Base-by-base conservation (phyloP, 2,329 filamentous ascomycete species). In the Fusarium sp. region DNA sequence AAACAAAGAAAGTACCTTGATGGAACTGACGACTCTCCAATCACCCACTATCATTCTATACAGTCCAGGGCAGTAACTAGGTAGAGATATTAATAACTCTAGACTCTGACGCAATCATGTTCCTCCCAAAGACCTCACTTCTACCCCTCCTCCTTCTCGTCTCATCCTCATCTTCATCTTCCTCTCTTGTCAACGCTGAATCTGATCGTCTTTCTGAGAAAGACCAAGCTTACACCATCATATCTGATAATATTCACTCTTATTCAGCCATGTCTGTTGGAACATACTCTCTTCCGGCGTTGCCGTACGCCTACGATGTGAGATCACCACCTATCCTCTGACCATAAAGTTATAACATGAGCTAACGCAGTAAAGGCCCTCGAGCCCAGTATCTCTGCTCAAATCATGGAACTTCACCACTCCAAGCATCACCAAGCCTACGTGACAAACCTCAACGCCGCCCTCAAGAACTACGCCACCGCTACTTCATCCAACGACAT, bases 321-420 rank as follows among this genome's bases (percentile, higher is more conserved):
- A 80, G 88, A 82, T 11, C 4, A 20, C 34, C 29, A 11, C 52
- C 9, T 13, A 6, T 6, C 32, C 7, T 47, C 44, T 6, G 6
- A 10, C 25, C 41, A 24, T 44, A 8, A 46, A 47, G 45, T n/a
- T 20, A 29, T 15, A 2, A n/a, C 18, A 15, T 3, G 22, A 45
- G n/a, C 49, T 70, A 24, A 70, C 52, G 5, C 9, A n/a, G 16
- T 11, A 41, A 10, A 92, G 88, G 91, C 90, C 34, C 84, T 93
- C 52, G 90, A 92, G 79, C 91, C 91, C 12, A 87, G 89, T 81
- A 94, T 94, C 82, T 92, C 91, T 34, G 84, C 84, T 73, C 87
- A 93, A 79, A 94, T 94, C 80, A 94, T 94, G 92, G 88, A 92
- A 80, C 87, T 94, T 53, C 92, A 94, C 79, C 91, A 94, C 82